These are phyloP conservation scores for Paecilomyces sp. DNA, from an alignment of 2,329 filamentous ascomycete genomes.

Conservation along the genomic window DNA sequence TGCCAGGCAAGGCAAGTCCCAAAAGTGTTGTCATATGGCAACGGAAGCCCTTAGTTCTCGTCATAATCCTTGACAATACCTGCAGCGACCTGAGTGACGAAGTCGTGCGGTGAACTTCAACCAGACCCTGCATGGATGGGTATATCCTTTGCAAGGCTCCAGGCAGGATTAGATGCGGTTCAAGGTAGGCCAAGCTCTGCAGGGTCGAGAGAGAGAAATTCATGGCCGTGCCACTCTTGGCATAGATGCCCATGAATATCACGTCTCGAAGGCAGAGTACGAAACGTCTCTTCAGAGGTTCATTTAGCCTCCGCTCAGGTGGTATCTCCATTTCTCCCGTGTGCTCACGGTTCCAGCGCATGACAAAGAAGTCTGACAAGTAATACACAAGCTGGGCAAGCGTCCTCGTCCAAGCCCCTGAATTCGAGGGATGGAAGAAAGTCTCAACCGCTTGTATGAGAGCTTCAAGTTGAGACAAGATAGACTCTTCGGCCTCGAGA, in stretches of 20 bases:
- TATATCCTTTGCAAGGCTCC: slow-evolving; percentile 95
- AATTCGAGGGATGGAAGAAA: slow-evolving; percentile 97
- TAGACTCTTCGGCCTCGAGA: slow-evolving; percentile 67
- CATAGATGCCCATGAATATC: slow-evolving; percentile 96
- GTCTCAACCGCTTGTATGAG: slow-evolving; percentile 93
- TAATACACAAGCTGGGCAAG: slow-evolving; percentile 88
- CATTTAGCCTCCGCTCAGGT: slow-evolving; percentile 67
- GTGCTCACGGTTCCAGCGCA: slow-evolving; percentile 93
- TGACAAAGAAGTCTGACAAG: slow-evolving; percentile 90
- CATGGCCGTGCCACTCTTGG: slow-evolving; percentile 86
- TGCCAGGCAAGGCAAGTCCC: slow-evolving; percentile 87
- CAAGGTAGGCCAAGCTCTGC: slow-evolving; percentile 81
- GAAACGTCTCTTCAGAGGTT: slow-evolving; percentile 78
- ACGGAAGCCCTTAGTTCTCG: slow-evolving; percentile 87
- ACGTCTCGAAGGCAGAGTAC: slow-evolving; percentile 85
- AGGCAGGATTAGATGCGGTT: slow-evolving; percentile 84
- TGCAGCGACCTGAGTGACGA: slow-evolving; percentile 88
- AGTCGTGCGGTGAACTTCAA: slow-evolving; percentile 93
- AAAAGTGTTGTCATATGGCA: slow-evolving; percentile 92
- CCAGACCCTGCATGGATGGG: slow-evolving; percentile 88
- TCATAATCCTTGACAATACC: slow-evolving; percentile 85
- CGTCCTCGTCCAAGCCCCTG: slow-evolving; percentile 83
- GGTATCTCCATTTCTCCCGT: slow-evolving; percentile 88
- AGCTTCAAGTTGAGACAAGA: slow-evolving; percentile 78
- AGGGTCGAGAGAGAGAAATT: slow-evolving; percentile 86